Conservation (phyloP, 169 alveolate species). For the Eimeria sp. region DNA sequence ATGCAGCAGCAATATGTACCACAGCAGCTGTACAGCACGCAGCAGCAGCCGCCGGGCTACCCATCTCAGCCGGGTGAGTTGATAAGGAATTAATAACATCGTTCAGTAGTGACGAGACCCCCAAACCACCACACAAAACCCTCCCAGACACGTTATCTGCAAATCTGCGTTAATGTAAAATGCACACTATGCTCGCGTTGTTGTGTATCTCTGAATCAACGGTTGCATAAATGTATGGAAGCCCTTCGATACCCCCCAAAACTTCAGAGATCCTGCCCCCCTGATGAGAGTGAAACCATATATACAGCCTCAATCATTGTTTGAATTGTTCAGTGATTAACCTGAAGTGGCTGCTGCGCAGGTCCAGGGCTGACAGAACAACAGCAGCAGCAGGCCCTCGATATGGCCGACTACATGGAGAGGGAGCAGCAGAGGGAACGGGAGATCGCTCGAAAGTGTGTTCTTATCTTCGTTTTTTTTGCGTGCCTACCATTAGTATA, state of each 20-base stretch:
- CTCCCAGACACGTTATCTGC: background rate
- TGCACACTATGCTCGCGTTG: too few relatives aligned
- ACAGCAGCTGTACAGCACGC: background rate
- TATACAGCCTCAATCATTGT: too few relatives aligned
- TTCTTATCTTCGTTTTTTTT: background rate
- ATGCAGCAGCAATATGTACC: background rate
- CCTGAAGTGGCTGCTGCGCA: background rate
- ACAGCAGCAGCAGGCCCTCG: constrained; percentile 32
- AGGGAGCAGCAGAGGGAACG: constrained; percentile 72
- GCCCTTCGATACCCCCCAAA: too few relatives aligned
- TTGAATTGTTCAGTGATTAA: background rate
- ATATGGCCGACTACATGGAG: constrained; percentile 58
- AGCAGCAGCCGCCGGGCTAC: constrained; percentile 33
- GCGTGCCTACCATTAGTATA: background rate
- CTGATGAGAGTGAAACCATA: too few relatives aligned
- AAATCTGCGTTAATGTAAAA: too few relatives aligned
- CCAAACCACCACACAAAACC: background rate
- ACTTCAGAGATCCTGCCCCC: too few relatives aligned
- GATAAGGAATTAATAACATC: background rate
- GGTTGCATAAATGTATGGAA: too few relatives aligned
- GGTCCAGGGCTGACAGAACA: constrained; percentile 1
- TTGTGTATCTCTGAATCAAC: too few relatives aligned
- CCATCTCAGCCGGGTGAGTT: constrained; percentile 26
- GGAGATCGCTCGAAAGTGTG: constrained; percentile 50
- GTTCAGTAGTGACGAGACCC: background rate